Conservation (phyloP, 177 flowering plant species). For the Vitis hybrid region DNA sequence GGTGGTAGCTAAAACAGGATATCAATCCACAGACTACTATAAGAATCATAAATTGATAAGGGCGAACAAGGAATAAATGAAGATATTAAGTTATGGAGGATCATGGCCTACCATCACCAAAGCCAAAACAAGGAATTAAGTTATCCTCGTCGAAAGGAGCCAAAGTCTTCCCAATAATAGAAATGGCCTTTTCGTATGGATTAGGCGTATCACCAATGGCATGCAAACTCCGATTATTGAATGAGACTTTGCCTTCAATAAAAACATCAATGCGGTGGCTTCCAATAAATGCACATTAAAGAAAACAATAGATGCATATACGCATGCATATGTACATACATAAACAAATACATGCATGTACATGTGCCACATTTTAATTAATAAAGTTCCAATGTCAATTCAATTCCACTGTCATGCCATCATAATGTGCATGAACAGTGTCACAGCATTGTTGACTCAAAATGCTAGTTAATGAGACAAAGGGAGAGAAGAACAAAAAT, state of each 20-base stretch:
- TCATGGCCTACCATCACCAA: slow-evolving; percentile 55
- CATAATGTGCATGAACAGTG: too few species aligned
- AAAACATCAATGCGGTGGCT: slow-evolving; percentile 11
- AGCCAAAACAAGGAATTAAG: slow-evolving; percentile 70
- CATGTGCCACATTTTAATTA: too few species aligned
- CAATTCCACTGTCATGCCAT: too few species aligned
- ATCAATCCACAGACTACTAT: neutral
- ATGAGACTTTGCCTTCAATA: slow-evolving; percentile 47
- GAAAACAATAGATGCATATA: neutral
- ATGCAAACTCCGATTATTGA: slow-evolving; percentile 50
- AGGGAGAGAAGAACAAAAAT: too few species aligned
- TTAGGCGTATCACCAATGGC: slow-evolving; percentile 44
- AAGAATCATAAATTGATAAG: neutral
- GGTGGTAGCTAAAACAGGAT: slow-evolving; percentile 48
- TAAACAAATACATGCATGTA: too few species aligned
- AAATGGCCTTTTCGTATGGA: slow-evolving; percentile 66
- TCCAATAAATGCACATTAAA: neutral
- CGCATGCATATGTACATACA: neutral
- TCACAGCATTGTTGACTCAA: too few species aligned
- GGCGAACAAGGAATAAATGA: neutral
- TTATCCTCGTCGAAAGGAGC: slow-evolving; percentile 73
- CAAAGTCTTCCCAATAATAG: slow-evolving; percentile 57
- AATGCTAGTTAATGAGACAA: too few species aligned
- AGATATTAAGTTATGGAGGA: neutral
- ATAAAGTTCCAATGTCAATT: too few species aligned